phyloP scores from a whole-genome alignment of 2,329 filamentous ascomycete genomes.

The Penicillium sp. region DNA sequence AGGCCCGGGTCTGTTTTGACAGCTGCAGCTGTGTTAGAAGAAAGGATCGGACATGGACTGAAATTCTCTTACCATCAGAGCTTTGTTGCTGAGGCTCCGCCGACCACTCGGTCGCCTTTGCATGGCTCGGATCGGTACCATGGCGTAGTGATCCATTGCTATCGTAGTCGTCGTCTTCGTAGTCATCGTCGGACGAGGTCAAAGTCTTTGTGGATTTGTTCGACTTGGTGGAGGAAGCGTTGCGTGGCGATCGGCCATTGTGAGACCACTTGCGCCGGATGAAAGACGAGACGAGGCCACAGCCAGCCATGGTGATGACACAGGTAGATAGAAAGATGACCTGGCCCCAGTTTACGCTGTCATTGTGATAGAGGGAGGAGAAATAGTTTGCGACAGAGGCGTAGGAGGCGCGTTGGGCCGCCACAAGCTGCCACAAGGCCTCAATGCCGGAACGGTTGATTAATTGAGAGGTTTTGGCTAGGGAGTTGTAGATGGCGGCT shows the following conservation, averaged over 20 bases:
- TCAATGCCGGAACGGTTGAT: conserved; percentile 12
- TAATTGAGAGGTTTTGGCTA: conserved; percentile 10
- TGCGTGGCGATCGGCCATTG: conserved; percentile 11
- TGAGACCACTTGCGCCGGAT: conserved; percentile 28
- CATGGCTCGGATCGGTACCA: conserved; percentile 26
- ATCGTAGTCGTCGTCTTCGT: conserved; percentile 42
- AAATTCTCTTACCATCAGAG: conserved; percentile 33
- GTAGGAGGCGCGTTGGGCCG: conserved; percentile 23
- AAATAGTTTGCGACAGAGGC: conserved; percentile 23
- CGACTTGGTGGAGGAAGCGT: conserved; percentile 24
- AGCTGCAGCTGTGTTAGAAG: conserved; percentile 24
- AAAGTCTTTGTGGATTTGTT: conserved; percentile 29
- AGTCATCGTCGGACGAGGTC: conserved; percentile 44
- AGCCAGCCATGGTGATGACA: conserved; percentile 42
- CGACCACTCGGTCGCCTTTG: conserved; percentile 23
- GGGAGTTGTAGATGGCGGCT: conserved; percentile 17
- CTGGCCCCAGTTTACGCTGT: conserved; percentile 33
- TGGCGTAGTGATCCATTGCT: conserved; percentile 37
- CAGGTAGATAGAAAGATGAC: conserved; percentile 38
- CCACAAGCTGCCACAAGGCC: conserved; percentile 21
- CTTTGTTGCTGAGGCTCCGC: conserved; percentile 33
- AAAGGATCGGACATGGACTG: not conserved
- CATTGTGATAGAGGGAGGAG: conserved; percentile 31
- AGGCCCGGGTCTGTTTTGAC: conserved; percentile 73
- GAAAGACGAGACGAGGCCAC: conserved; percentile 37